phyloP scores from a whole-genome alignment of 129 eudicot species.

The Smallanthus sonchifolius region DNA sequence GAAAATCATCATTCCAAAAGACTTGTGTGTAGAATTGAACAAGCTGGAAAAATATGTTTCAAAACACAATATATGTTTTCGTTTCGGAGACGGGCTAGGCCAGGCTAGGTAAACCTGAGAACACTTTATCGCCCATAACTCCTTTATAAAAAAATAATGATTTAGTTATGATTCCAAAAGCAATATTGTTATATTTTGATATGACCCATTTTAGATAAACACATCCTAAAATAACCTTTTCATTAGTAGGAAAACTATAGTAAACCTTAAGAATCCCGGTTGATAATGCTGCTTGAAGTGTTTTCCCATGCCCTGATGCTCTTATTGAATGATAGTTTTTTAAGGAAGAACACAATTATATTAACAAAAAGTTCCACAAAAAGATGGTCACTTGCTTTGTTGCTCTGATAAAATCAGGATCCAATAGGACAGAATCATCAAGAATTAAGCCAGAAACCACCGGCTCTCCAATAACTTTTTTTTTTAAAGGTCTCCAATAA shows the following conservation, averaged over 20 bases:
- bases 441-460: conserved; percentile 88
- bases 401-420: conserved; percentile 83
- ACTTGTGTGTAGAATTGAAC: too few species aligned
- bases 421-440: conserved; percentile 88
- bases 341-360: not conserved
- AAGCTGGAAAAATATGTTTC: too few species aligned
- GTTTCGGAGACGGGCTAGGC: too few species aligned
- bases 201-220: not conserved
- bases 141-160: too few species aligned
- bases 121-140: too few species aligned
- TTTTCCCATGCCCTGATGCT: conserved; percentile 76
- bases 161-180: too few species aligned
- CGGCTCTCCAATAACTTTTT: conserved; percentile 91
- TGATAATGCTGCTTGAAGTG: conserved; percentile 93
- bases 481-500: too few species aligned
- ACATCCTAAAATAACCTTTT: not conserved
- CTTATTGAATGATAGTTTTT: conserved; percentile 37
- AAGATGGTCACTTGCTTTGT: conserved; percentile 57
- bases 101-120: too few species aligned
- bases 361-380: not conserved
- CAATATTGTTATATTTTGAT: not conserved
- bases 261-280: conserved; percentile 82
- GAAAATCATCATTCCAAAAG: conserved; percentile 84
- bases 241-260: not conserved
- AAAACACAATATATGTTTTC: too few species aligned